These are phyloP conservation scores for Xanthoceras sorbifolium DNA, from an alignment of 345 rosid species.

Conservation along the genomic window DNA sequence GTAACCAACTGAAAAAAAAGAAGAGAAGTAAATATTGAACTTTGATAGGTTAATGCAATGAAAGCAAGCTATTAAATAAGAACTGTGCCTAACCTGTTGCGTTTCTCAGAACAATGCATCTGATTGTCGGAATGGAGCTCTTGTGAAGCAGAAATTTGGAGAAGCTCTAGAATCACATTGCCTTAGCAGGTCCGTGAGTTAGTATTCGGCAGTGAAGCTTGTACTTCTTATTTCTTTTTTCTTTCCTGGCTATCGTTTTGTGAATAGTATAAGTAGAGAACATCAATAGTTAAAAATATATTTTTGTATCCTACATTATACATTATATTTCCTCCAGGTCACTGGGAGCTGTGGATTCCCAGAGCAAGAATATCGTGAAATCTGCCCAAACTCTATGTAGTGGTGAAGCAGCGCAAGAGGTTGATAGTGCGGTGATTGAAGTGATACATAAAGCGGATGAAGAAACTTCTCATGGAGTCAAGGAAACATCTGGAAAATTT, in stretches of 20 bases:
- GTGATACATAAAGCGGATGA: slow-evolving; percentile 37
- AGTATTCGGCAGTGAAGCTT: slow-evolving; percentile 17
- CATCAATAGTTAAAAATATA: slow-evolving; percentile 13
- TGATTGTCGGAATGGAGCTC: slow-evolving; percentile 78
- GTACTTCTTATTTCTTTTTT: slow-evolving; percentile 6
- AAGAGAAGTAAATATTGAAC: background rate
- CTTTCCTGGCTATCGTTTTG: slow-evolving; percentile 16
- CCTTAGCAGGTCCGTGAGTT: slow-evolving; percentile 58
- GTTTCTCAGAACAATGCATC: slow-evolving; percentile 75
- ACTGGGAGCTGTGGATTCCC: slow-evolving; percentile 40
- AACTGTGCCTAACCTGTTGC: slow-evolving; percentile 22
- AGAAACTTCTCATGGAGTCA: slow-evolving; percentile 27
- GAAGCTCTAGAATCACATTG: slow-evolving; percentile 75
- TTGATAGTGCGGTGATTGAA: slow-evolving; percentile 42
- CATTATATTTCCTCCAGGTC: slow-evolving; percentile 56
- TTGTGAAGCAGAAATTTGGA: slow-evolving; percentile 81
- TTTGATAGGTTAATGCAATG: background rate
- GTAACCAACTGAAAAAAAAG: background rate
- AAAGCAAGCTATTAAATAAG: background rate
- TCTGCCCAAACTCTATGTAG: slow-evolving; percentile 24
- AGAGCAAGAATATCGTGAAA: slow-evolving; percentile 28
- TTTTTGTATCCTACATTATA: slow-evolving; percentile 17
- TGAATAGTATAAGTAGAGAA: slow-evolving; percentile 3
- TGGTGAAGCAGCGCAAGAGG: slow-evolving; percentile 28
- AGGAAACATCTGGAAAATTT: slow-evolving; percentile 34